A percentile compares a stretch with the other conserved stretches of the same genome.
Conservation (phyloP, 768 basidiomycete species). For the Rhizopogon rudus region DNA sequence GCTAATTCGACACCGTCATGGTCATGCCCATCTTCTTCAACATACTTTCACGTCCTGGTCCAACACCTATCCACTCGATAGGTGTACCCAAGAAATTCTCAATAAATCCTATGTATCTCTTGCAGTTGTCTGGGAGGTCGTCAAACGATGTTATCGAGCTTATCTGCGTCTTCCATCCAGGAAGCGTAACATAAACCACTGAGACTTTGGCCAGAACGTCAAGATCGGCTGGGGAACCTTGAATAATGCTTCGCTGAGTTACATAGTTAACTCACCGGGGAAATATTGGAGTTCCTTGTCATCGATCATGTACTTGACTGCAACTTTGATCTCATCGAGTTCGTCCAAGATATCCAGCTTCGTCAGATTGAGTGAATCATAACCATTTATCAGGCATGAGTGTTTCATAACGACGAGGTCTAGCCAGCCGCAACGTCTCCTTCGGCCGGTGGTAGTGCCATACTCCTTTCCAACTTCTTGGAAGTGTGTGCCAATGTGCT, state of each 20-base stretch:
- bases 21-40: conserved; percentile 23
- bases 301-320: conserved; percentile 70
- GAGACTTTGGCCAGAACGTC: conserved; percentile 73
- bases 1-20: conserved; percentile 16
- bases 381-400: conserved; percentile 93
- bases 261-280: conserved; percentile 56
- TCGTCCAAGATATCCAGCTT: conserved; percentile 92
- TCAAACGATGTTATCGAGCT: conserved; percentile 56
- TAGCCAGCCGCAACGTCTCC: conserved; percentile 95
- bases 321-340: conserved; percentile 85
- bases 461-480: conserved; percentile 94
- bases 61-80: conserved; percentile 91
- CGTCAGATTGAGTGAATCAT: conserved; percentile 89
- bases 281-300: conserved; percentile 79
- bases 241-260: background rate
- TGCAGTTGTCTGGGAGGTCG: conserved; percentile 79
- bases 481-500: conserved; percentile 81
- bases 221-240: conserved; percentile 61
- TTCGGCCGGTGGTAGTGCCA: conserved; percentile 89
- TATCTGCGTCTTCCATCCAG: conserved; percentile 89
- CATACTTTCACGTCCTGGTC: conserved; percentile 84
- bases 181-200: conserved; percentile 83
- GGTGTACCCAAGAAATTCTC: conserved; percentile 69
- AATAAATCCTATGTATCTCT: conserved; percentile 82
- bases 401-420: conserved; percentile 94